Base-by-base conservation (phyloP, 495 filamentous ascomycete genomes). In the Emericellopsis terricola region DNA sequence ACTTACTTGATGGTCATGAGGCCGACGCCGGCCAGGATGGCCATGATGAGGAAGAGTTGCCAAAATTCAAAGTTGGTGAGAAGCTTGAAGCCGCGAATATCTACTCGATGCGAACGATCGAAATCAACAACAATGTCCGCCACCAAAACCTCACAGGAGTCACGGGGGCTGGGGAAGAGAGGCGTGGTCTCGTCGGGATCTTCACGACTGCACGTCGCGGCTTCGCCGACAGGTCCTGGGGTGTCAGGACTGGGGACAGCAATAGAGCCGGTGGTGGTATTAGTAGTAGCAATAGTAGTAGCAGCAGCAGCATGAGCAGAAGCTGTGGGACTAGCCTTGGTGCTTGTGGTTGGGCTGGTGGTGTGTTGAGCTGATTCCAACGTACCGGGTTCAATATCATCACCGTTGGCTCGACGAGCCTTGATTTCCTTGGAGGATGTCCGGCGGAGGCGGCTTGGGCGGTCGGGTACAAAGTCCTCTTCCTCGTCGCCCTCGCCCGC, bases 1-100 rank as follows among this genome's bases (percentile, higher is more conserved):
- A 68, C 82, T 55, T 59, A 92, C 84, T 97, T 97, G 51, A 97
- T 97, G 2, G 91, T 96, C 89, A 97, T 97, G 47, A 96, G 55
- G 8, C 89, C 89, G 48, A 94, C 80, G 28, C 89, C 89, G 14
- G 84, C 83, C 40, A 96, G 59, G 11, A 94, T 65, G 20, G 77
- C 87, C 68, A 96, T 78, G 24, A 91, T 70, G 33, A 68, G 44
- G 50, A 84, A 96, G 26, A 91, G 57, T 43, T 89, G 73, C 82
- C 85, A 96, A 54, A 96, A 97, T 33, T 93, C 81, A 34, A 75
- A 41, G 30, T 64, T 68, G 21, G 57, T 59, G n/a, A 94, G 62
- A 56, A 97, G 65, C 24, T 69, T 69, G 52, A 81, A 54, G 35
- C 89, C 89, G 49, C 85, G 78, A 48, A 97, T 79, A 76, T 96